These are phyloP conservation scores for Epichloe uncinata DNA, from an alignment of 2,329 filamentous ascomycete species.

Conservation along the genomic window DNA sequence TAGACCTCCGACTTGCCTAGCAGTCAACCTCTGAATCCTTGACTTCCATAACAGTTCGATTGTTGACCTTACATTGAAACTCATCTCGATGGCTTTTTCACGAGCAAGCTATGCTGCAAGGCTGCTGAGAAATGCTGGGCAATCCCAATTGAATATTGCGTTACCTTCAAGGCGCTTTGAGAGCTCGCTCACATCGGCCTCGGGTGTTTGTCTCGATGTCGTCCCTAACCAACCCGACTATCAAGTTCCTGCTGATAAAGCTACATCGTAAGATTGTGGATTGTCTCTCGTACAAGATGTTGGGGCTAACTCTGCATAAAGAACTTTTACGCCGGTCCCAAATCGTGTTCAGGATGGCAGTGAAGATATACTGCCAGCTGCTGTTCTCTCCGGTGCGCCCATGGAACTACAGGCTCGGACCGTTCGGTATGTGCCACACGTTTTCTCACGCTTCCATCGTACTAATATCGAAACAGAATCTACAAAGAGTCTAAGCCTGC, in stretches of 20 bases:
- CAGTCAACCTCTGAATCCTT: background rate
- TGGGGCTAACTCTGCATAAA: conserved; percentile 22
- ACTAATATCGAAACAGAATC: conserved; percentile 46
- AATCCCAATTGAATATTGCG: conserved; percentile 24
- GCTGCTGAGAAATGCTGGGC: conserved; percentile 34
- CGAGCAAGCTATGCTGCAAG: conserved; percentile 40
- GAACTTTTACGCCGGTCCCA: conserved; percentile 81
- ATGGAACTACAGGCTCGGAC: conserved; percentile 87
- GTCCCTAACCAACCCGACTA: conserved; percentile 65
- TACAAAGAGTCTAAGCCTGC: conserved; percentile 87
- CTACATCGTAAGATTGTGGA: conserved; percentile 57
- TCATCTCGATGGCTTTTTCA: conserved; percentile 49
- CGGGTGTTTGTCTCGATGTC: conserved; percentile 23
- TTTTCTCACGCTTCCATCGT: background rate
- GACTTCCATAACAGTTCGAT: conserved; percentile 9
- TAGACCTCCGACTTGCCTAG: conserved; percentile 11
- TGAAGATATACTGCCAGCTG: conserved; percentile 69
- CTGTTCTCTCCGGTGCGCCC: conserved; percentile 81
- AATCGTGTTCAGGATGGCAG: conserved; percentile 83
- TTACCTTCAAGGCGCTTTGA: conserved; percentile 40
- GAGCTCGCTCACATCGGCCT: conserved; percentile 33
- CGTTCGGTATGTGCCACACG: conserved; percentile 55
- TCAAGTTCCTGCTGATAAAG: conserved; percentile 67
- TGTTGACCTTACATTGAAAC: conserved; percentile 13
- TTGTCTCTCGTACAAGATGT: background rate